Evolutionary conservation across 2,329 filamentous ascomycete species (phyloP).

Genomic region (Peltaster fructicola): DNA sequence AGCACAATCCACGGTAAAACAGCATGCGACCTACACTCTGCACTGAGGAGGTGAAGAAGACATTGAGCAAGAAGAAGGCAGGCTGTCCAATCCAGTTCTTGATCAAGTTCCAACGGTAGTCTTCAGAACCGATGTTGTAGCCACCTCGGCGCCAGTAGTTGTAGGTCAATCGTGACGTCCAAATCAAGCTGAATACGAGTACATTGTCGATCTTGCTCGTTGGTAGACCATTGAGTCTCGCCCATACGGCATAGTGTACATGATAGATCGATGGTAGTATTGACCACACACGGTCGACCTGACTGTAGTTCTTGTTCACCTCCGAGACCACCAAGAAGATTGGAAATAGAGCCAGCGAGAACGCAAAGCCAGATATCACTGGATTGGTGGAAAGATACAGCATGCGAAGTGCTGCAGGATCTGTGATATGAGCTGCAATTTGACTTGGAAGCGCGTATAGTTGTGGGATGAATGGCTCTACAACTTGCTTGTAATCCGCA

Average conservation of each 20-base stretch:
- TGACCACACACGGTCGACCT: constrained; percentile 86
- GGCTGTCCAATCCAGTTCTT: constrained; percentile 44
- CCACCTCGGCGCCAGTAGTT: constrained; percentile 96
- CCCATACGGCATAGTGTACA: constrained; percentile 69
- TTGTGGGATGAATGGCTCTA: constrained; percentile 59
- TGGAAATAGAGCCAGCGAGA: constrained; percentile 51
- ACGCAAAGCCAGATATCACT: constrained; percentile 53
- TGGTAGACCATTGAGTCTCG: constrained; percentile 53
- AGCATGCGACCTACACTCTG: constrained; percentile 36
- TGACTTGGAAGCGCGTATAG: constrained; percentile 30
- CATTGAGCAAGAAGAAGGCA: constrained; percentile 69
- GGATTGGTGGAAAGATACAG: constrained; percentile 80
- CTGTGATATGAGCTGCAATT: constrained; percentile 38
- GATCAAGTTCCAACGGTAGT: constrained; percentile 81
- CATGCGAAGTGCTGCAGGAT: constrained; percentile 43
- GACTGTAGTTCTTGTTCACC: constrained; percentile 87
- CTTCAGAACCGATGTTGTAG: constrained; percentile 74
- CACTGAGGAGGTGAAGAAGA: constrained; percentile 69
- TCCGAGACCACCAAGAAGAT: constrained; percentile 64
- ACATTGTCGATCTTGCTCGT: constrained; percentile 56
- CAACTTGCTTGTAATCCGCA: constrained; percentile 55
- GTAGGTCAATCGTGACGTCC: constrained; percentile 60
- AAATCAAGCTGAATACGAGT: constrained; percentile 51
- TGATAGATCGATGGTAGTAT: constrained; percentile 77
- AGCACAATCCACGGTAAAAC: constrained; percentile 2